These are phyloP conservation scores for Lodderomyces theae DNA, from an alignment of 1,139 yeast genomes.

Conservation along the genomic window DNA sequence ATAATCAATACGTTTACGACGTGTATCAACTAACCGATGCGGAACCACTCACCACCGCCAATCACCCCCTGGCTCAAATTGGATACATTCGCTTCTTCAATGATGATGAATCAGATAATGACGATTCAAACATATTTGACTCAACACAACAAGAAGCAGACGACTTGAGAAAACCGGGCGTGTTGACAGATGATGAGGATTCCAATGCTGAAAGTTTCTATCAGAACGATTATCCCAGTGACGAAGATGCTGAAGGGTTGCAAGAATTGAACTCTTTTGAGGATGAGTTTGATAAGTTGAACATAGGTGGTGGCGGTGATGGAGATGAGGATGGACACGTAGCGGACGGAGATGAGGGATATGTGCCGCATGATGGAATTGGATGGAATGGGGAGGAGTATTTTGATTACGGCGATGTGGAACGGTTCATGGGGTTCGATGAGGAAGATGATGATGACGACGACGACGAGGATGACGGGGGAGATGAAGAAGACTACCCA, in stretches of 20 bases:
- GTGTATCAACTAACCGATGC: slow-evolving; percentile 52
- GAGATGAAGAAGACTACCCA: slow-evolving; percentile 18
- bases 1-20: slow-evolving; percentile 80
- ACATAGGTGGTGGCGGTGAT: slow-evolving; percentile 20
- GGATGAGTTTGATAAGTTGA: slow-evolving; percentile 26
- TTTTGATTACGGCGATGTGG: slow-evolving; percentile 16
- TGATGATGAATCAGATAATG: slow-evolving; percentile 51
- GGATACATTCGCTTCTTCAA: slow-evolving; percentile 71
- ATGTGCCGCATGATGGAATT: slow-evolving; percentile 38
- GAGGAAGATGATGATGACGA: slow-evolving; percentile 17
- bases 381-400: slow-evolving; percentile 17
- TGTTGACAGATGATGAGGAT: slow-evolving; percentile 41
- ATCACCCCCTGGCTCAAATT: slow-evolving; percentile 49
- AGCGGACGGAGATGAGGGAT: slow-evolving; percentile 20
- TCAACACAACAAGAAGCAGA: slow-evolving; percentile 49
- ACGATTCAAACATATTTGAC: slow-evolving; percentile 20
- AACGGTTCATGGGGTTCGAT: slow-evolving; percentile 18
- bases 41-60: slow-evolving; percentile 50
- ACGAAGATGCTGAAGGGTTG: slow-evolving; percentile 61
- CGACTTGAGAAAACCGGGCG: slow-evolving; percentile 34
- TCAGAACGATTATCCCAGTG: slow-evolving; percentile 92
- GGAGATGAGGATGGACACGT: slow-evolving; percentile 18
- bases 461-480: slow-evolving; percentile 20
- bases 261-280: slow-evolving; percentile 28
- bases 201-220: slow-evolving; percentile 82